Base-by-base conservation (phyloP, 2,329 filamentous ascomycete species). In the Macrophomina phaseolina region DNA sequence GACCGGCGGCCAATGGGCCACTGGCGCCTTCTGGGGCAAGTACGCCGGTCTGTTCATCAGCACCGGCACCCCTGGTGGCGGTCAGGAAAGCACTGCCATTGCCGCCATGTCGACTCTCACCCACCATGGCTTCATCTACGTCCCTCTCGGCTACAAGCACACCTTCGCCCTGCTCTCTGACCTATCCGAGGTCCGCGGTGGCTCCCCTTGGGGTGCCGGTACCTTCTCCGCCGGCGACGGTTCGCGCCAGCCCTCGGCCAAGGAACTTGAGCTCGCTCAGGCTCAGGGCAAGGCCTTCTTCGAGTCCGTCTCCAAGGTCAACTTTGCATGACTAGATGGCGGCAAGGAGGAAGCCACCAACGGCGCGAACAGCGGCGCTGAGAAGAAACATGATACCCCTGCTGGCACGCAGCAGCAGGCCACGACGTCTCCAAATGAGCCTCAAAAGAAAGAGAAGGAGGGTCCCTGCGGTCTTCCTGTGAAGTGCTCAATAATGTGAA, bases 61-160 rank as follows among this genome's bases (percentile, higher is more conserved):
- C 69, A 96, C 93, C n/a, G 93, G 84, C 68, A 90, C 89, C 67
- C 84, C 84, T 65, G 95, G 95, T 69, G 95, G 95, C 78, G 95
- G 95, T 70, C 95, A 99, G 84, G 95, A 99, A 84, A 90, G 88
- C 67, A 99, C 95, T 56, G 90, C 87, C 72, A 83, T 97, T 70
- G 85, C 90, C 40, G 83, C 90, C 77, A 89, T 98, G 87, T 93
- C 90, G 76, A 98, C 94, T 18, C 84, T 98, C 65, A 80, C 90
- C 68, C 95, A 98, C 83, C 95, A 98, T 84, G 95, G 95, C 75
- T 91, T 98, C 83, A 90, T 95, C 85, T 98, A 91, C 80, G 93
- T 98, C n/a, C 95, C 95, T 58, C 86, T 98, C 65, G 95, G 95
- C 66, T 98, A 97, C 85, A 90, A 91, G 82, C 91, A 90, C 74